Percentiles rank a stretch among this genome's conserved stretches.
These are phyloP conservation scores for Dichotomocladium elegans DNA, from an alignment of 371 early-diverging fungal species.

Conservation along the genomic window DNA sequence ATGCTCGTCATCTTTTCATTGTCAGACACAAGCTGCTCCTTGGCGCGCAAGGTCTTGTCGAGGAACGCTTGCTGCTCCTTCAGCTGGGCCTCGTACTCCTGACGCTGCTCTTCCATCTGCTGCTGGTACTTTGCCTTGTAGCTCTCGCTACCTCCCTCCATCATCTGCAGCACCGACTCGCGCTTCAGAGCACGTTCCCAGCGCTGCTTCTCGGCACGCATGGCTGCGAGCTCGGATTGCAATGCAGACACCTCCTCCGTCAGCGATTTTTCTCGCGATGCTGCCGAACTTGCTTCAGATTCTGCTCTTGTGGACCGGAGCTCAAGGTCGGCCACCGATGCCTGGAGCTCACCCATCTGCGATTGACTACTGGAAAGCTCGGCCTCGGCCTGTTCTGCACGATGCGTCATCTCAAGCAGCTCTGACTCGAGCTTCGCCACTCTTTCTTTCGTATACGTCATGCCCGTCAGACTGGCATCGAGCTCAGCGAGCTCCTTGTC, in stretches of 20 bases:
- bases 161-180: conserved; percentile 23
- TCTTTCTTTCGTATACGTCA: not conserved
- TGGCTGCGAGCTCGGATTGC: conserved; percentile 20
- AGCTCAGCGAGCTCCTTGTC: conserved; percentile 1
- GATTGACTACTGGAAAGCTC: not conserved
- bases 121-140: conserved; percentile 33
- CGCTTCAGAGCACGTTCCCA: conserved; percentile 32
- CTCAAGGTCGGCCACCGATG: conserved; percentile 26
- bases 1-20: conserved; percentile 24
- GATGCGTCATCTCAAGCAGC: not conserved
- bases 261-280: conserved; percentile 13
- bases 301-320: conserved; percentile 19
- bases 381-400: not conserved
- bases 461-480: not conserved
- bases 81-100: conserved; percentile 43
- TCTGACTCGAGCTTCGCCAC: not conserved
- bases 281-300: conserved; percentile 18
- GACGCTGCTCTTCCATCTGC: conserved; percentile 37
- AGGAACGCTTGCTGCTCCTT: conserved; percentile 41
- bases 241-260: conserved; percentile 25
- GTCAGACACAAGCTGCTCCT: conserved; percentile 22
- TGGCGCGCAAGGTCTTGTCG: conserved; percentile 26
- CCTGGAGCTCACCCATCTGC: conserved; percentile 14
- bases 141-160: conserved; percentile 24
- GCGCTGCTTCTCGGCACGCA: conserved; percentile 28